Base-by-base conservation (phyloP, 225 moss, liverwort and hornwort species). In the Bryoerythrophyllum caledonicum region DNA sequence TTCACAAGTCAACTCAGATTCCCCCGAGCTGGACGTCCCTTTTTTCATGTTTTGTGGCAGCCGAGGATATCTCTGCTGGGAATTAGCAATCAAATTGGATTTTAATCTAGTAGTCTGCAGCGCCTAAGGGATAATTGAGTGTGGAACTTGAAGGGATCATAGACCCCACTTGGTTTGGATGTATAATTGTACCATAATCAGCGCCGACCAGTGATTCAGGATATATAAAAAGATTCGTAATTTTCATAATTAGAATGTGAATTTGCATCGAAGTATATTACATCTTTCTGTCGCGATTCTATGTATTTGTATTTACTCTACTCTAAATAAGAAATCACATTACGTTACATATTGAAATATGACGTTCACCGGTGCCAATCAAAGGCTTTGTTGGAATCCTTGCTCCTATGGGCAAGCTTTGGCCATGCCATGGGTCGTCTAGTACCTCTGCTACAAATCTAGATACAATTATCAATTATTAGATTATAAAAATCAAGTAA, bases 371-470 rank as follows among this genome's bases (percentile, higher is more conserved):
- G 17, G 26, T 9, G 5, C 74, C 68, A 71, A 94, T 28, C 46
- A 96, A 74, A 26, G 94, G 94, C 63, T 96, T 94, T 13, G 57
- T 68, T 8, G 92, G 94, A 48, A 94, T 84, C 10, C 43, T 55
- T 60, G 87, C 75, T 74, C 96, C 87, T 0, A 0, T 0, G 3
- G 96, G 94, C 53, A 94, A 69, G 13, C 78, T 60, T 27, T 90
- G 82, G 0, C 92, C 92, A 64, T 92, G 82, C 96, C 96, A 96
- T 25, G 96, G 96, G 72, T 94, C 96, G n/a, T 92, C 88, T n/a
- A 84, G 26, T 8, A 96, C 90, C 67, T 94, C 91, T 1, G 90
- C 92, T 32, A 96, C 90, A 78, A 91, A 96, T 62, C 96, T 96
- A 30, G 12, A 15, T 2, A 19, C 27, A 10, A 62, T 1, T 6